Conservation (phyloP, 164 flowering plant species). For the Magnolia changhungtana region DNA sequence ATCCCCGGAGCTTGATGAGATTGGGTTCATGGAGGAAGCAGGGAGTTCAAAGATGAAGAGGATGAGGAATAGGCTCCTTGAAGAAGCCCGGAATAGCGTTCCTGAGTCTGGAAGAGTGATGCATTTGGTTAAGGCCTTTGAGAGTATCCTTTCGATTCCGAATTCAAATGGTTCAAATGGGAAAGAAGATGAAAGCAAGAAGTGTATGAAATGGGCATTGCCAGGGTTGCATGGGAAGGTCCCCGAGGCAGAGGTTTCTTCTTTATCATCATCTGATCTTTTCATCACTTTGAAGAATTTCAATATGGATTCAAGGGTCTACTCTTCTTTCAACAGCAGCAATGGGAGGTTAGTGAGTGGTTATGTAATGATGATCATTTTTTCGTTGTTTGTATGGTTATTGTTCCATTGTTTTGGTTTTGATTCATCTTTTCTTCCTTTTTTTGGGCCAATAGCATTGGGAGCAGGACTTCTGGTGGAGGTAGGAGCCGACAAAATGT, state of each 20-base stretch:
- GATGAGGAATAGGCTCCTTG: slow-evolving; percentile 58
- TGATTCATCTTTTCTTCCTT: background rate
- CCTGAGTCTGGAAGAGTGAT: slow-evolving; percentile 69
- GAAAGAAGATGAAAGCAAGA: slow-evolving; percentile 15
- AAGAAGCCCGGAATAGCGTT: slow-evolving; percentile 58
- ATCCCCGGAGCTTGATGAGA: background rate
- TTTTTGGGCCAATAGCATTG: slow-evolving; percentile 26
- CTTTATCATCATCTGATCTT: slow-evolving; percentile 39
- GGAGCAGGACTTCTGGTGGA: slow-evolving; percentile 61
- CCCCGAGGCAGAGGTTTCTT: slow-evolving; percentile 29
- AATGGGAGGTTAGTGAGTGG: slow-evolving; percentile 43
- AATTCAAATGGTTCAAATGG: slow-evolving; percentile 28
- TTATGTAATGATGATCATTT: background rate
- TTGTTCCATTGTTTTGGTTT: background rate
- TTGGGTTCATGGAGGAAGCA: slow-evolving; percentile 10
- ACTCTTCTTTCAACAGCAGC: slow-evolving; percentile 64
- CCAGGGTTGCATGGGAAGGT: slow-evolving; percentile 62
- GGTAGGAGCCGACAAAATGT: slow-evolving; percentile 77
- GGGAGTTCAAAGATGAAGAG: slow-evolving; percentile 48
- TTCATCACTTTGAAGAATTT: background rate
- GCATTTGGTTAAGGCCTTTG: slow-evolving; percentile 86
- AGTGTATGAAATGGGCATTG: slow-evolving; percentile 55
- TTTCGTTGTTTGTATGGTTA: background rate
- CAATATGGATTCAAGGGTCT: slow-evolving; percentile 35
- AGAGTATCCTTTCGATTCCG: slow-evolving; percentile 45